These are phyloP conservation scores for Eimeria falciformis DNA, from an alignment of 169 alveolate species.

Conservation along the genomic window DNA sequence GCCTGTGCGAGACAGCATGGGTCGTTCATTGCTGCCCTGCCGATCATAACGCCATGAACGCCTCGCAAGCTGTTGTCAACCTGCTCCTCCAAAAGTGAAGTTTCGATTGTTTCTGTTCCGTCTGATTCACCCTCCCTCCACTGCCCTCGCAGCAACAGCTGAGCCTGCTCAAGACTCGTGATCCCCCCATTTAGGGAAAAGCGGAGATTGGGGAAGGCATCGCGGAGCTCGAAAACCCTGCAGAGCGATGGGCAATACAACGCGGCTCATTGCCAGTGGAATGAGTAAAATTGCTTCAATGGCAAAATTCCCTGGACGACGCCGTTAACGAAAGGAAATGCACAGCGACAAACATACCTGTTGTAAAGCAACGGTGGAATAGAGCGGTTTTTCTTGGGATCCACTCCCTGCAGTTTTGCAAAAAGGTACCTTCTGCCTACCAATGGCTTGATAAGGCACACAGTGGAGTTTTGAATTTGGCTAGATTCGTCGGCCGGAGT, in stretches of 20 bases:
- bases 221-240: conserved; percentile 91
- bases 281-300: no score
- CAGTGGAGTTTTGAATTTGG: not conserved
- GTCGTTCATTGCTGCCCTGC: conserved; percentile 81
- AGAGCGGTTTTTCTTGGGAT: conserved; percentile 94
- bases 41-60: conserved; percentile 83
- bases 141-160: conserved; percentile 80
- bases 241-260: no score
- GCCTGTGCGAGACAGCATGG: conserved; percentile 80
- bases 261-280: no score
- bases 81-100: not conserved
- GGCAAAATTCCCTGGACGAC: no score
- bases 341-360: conserved; percentile 36
- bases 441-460: not conserved
- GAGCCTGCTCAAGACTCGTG: conserved; percentile 83
- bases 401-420: conserved; percentile 88
- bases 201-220: conserved; percentile 91
- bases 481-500: not conserved
- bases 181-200: conserved; percentile 96
- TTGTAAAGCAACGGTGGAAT: conserved; percentile 94
- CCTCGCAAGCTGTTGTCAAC: not conserved
- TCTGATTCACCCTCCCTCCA: conserved; percentile 40
- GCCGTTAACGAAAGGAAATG: no score
- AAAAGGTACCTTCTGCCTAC: not conserved
- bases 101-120: not conserved